phyloP scores from a whole-genome alignment of 768 basidiomycete genomes.

The Russula compacta region DNA sequence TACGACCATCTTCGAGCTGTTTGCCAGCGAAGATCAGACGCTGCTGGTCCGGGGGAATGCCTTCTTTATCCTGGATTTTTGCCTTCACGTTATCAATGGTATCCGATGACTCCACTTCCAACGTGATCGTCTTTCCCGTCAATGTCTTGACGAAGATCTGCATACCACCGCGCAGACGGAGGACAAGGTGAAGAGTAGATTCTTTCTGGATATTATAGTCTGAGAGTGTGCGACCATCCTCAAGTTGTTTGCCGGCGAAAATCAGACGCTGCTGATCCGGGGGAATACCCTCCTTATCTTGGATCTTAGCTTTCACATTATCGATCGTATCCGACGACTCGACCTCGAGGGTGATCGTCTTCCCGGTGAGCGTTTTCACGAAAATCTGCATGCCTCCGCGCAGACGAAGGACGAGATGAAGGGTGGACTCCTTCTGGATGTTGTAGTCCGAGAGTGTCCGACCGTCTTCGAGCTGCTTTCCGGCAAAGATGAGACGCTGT shows the following conservation, averaged over 20 bases:
- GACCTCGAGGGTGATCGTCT: slow-evolving; percentile 18
- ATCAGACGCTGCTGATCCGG: slow-evolving; percentile 19
- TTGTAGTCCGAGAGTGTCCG: slow-evolving; percentile 28
- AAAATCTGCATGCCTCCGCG: slow-evolving; percentile 20
- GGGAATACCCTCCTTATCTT: slow-evolving; percentile 19
- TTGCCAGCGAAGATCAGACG: slow-evolving; percentile 18
- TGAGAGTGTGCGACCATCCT: slow-evolving; percentile 17
- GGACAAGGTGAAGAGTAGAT: slow-evolving; percentile 17
- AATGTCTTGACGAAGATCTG: slow-evolving; percentile 18
- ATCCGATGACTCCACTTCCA: slow-evolving; percentile 19
- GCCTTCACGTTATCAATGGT: slow-evolving; percentile 19
- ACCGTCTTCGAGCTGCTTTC: slow-evolving; percentile 28
- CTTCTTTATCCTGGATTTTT: slow-evolving; percentile 19
- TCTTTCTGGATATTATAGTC: slow-evolving; percentile 20
- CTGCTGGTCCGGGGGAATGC: slow-evolving; percentile 18
- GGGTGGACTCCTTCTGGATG: slow-evolving; percentile 27
- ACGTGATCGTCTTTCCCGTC: slow-evolving; percentile 17
- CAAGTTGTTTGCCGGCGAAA: slow-evolving; percentile 17
- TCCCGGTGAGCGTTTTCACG: slow-evolving; percentile 18
- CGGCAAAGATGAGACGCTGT: slow-evolving; percentile 27
- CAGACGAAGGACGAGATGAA: slow-evolving; percentile 23
- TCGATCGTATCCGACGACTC: slow-evolving; percentile 20
- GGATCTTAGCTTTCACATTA: slow-evolving; percentile 19
- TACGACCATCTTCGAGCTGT: slow-evolving; percentile 19
- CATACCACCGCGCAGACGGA: slow-evolving; percentile 18